Conservation (phyloP, 192 early-diverging fungal genomes). For the Haplosporangium gracile region DNA sequence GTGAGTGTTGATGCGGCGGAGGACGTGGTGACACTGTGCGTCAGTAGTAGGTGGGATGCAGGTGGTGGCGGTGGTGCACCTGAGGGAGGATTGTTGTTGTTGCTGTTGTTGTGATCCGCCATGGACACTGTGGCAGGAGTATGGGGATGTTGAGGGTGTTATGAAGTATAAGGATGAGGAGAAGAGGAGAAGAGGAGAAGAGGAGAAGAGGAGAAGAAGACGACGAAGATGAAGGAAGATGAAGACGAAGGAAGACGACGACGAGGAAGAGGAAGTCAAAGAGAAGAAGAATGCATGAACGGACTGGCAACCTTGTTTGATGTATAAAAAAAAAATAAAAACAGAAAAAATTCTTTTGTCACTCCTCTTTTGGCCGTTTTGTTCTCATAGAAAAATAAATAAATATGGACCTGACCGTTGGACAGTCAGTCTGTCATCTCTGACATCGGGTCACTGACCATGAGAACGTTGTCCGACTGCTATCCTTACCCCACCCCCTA, state of each 20-base stretch:
- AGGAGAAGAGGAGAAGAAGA: background rate
- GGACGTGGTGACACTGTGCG: background rate
- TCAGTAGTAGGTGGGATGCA: background rate
- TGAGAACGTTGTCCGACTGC: too few species aligned
- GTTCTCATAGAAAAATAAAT: background rate
- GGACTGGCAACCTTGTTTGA: background rate
- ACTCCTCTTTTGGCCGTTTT: conserved; percentile 8
- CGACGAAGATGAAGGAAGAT: background rate
- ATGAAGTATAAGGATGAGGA: too few species aligned
- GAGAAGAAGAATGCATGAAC: background rate
- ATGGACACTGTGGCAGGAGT: background rate
- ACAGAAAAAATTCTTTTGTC: background rate
- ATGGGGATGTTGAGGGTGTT: too few species aligned
- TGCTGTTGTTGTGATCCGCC: conserved; percentile 8
- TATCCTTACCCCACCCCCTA: too few species aligned
- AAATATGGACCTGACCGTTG: too few species aligned
- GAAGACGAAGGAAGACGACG: background rate
- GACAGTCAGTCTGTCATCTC: too few species aligned
- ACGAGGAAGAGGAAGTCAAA: background rate
- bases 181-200: too few species aligned
- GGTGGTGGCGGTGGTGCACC: background rate
- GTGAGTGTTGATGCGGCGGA: background rate
- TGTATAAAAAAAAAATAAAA: background rate
- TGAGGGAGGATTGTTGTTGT: background rate
- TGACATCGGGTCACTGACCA: too few species aligned